Conservation (phyloP, 225 moss, liverwort and hornwort genomes). For the Ulota crispa region DNA sequence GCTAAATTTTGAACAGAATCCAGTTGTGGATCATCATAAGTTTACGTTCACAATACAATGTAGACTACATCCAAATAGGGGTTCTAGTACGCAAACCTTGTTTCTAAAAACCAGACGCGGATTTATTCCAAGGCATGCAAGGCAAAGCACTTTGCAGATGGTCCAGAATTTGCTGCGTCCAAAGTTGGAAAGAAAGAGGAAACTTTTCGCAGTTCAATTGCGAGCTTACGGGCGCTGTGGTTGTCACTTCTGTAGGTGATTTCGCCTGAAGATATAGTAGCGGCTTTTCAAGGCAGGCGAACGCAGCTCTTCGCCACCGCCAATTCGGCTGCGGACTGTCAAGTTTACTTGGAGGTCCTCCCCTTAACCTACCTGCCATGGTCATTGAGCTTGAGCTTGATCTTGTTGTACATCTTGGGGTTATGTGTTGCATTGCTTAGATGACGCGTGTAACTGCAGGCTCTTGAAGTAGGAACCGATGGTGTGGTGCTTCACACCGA, state of each 20-base stretch:
- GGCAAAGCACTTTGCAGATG: neutral
- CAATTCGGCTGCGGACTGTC: constrained; percentile 65
- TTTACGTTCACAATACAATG: no score
- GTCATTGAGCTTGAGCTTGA: neutral
- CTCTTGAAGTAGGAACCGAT: constrained; percentile 52
- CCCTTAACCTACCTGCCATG: neutral
- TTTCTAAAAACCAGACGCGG: neutral
- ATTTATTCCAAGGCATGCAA: neutral
- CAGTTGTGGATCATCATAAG: no score
- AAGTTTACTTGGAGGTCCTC: constrained; percentile 65
- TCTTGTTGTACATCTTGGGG: neutral
- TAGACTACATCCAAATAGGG: neutral
- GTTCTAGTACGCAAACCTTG: neutral
- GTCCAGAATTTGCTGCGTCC: neutral
- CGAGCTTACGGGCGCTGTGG: neutral
- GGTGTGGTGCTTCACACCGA: constrained; percentile 64
- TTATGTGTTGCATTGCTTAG: neutral
- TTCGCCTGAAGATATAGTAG: constrained; percentile 78
- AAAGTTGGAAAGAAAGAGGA: neutral
- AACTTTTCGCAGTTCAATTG: neutral
- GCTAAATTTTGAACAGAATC: no score
- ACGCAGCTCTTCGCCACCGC: constrained; percentile 84
- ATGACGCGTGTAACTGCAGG: constrained; percentile 19
- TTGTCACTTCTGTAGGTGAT: constrained; percentile 59
- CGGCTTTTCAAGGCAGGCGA: constrained; percentile 82